These are phyloP conservation scores for Leccinum barrowsii DNA, from an alignment of 768 basidiomycete species.

Conservation along the genomic window DNA sequence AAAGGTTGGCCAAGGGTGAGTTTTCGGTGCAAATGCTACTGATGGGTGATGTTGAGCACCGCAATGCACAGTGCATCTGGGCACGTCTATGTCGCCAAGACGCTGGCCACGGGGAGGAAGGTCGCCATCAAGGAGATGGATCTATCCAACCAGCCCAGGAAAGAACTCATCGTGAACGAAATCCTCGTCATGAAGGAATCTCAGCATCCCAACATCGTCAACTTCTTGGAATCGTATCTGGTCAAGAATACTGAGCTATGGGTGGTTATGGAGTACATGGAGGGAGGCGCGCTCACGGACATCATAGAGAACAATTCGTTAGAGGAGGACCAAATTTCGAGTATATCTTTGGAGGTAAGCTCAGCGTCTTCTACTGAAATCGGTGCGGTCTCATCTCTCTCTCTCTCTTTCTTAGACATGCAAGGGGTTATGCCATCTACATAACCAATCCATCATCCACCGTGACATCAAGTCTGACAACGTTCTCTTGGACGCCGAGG, in stretches of 20 bases:
- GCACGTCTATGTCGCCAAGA: constrained; percentile 97
- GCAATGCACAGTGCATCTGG: constrained; percentile 78
- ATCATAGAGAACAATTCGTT: constrained; percentile 96
- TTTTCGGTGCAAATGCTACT: constrained; percentile 16
- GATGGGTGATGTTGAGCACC: neutral
- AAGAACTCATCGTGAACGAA: constrained; percentile 97
- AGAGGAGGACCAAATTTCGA: constrained; percentile 92
- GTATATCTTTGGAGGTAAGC: constrained; percentile 85
- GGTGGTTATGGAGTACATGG: constrained; percentile 99
- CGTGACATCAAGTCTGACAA: constrained; percentile 98
- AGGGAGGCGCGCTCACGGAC: constrained; percentile 95
- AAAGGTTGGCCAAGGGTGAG: constrained; percentile 98
- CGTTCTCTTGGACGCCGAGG: constrained; percentile 86
- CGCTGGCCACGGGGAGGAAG: constrained; percentile 75
- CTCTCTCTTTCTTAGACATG: constrained; percentile 64
- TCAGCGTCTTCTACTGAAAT: neutral
- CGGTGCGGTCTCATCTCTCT: neutral
- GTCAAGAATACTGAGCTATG: constrained; percentile 87
- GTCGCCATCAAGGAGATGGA: constrained; percentile 99
- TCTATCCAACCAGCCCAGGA: constrained; percentile 88
- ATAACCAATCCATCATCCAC: constrained; percentile 93
- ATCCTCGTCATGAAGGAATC: constrained; percentile 99
- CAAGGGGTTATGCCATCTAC: constrained; percentile 89
- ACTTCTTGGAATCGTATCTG: constrained; percentile 89
- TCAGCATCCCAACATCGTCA: constrained; percentile 96